These are phyloP conservation scores for Russula dissimulans DNA, from an alignment of 768 basidiomycete species.

Conservation along the genomic window DNA sequence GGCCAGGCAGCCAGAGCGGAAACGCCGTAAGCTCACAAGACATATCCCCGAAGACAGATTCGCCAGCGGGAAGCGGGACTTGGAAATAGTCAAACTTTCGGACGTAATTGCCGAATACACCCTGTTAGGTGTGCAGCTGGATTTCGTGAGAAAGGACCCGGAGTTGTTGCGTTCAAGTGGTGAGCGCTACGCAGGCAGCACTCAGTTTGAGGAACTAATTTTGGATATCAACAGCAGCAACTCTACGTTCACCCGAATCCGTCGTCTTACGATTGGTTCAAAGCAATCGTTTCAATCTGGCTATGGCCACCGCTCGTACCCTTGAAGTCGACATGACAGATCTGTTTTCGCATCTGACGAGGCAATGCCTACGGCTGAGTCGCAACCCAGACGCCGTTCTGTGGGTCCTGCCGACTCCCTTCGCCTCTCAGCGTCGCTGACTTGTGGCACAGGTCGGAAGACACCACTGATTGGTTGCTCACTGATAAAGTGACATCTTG, in stretches of 20 bases:
- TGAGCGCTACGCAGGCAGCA: constrained; percentile 28
- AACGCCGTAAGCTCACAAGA: constrained; percentile 62
- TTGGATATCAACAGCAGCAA: constrained; percentile 23
- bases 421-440: constrained; percentile 1
- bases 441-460: constrained; percentile 44
- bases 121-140: constrained; percentile 67
- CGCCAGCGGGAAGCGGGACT: constrained; percentile 49
- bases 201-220: background rate
- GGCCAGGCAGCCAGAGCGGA: constrained; percentile 47
- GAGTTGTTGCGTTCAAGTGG: constrained; percentile 54
- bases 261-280: constrained; percentile 76
- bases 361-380: constrained; percentile 69
- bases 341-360: constrained; percentile 67
- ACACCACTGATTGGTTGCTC: constrained; percentile 74
- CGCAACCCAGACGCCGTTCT: constrained; percentile 48
- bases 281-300: constrained; percentile 66
- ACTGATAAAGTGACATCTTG: constrained; percentile 75
- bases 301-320: constrained; percentile 64
- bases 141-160: constrained; percentile 62
- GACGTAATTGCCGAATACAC: constrained; percentile 77
- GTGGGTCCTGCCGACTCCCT: constrained; percentile 31
- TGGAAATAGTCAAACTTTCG: constrained; percentile 68
- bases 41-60: constrained; percentile 73
- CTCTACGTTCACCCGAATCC: constrained; percentile 44
- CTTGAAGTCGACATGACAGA: constrained; percentile 83